These are phyloP conservation scores for Penicillium egyptiacum DNA, from an alignment of 495 filamentous ascomycete species.

Conservation along the genomic window DNA sequence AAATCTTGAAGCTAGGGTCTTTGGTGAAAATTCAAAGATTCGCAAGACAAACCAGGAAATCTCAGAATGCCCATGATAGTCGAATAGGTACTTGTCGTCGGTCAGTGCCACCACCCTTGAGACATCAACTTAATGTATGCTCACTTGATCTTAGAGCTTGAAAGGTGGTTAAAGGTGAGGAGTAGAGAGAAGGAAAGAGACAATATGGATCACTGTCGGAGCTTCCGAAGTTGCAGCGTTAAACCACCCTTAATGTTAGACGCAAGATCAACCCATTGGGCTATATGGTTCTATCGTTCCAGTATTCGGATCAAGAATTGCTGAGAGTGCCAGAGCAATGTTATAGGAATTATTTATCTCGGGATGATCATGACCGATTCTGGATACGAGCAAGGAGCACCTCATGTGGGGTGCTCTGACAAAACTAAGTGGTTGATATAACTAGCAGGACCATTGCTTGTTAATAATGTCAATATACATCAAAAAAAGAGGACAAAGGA, in stretches of 20 bases:
- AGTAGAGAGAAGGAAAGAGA: neutral
- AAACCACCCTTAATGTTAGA: neutral
- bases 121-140: neutral
- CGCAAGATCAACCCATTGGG: neutral
- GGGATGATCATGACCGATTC: constrained; percentile 9
- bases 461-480: neutral
- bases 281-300: neutral
- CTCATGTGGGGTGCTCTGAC: constrained; percentile 6
- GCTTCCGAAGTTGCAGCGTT: neutral
- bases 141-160: neutral
- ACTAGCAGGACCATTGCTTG: neutral
- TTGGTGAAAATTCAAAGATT: neutral
- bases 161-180: neutral
- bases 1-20: neutral
- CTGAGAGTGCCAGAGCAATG: neutral
- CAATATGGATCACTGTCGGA: neutral
- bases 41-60: neutral
- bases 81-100: neutral
- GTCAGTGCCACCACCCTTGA: neutral
- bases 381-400: neutral
- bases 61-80: neutral
- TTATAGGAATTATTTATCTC: neutral
- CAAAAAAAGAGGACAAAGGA: neutral
- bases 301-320: neutral
- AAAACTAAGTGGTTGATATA: neutral